Conservation (phyloP, 2,329 filamentous ascomycete species). For the Ophiocordyceps robertsii region DNA sequence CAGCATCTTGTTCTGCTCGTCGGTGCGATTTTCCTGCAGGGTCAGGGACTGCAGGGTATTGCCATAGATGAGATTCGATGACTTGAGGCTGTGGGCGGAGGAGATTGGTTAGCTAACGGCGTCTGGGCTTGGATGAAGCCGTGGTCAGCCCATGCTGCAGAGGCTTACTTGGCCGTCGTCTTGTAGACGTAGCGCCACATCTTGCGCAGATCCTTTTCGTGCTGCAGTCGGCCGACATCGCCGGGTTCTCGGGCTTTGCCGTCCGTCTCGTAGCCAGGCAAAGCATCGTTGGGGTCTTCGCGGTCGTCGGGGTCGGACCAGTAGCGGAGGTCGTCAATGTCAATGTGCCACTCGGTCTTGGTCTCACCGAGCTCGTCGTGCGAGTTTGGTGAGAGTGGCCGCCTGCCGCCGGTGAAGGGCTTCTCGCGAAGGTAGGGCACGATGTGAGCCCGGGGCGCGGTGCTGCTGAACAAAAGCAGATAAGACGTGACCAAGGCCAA, state of each 20-base stretch:
- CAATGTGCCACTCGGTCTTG: conserved; percentile 18
- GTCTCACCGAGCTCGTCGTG: conserved; percentile 6
- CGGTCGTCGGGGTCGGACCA: conserved; percentile 22
- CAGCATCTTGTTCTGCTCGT: conserved; percentile 16
- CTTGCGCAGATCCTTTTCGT: conserved; percentile 29
- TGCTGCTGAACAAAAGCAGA: conserved; percentile 26
- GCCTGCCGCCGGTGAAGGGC: conserved; percentile 1
- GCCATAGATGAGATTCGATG: conserved; percentile 41
- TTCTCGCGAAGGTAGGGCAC: conserved; percentile 16
- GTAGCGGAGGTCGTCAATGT: conserved; percentile 18
- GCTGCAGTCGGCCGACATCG: conserved; percentile 19
- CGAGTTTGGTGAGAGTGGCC: background rate
- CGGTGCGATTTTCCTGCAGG: conserved; percentile 22
- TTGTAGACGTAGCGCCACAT: conserved; percentile 26
- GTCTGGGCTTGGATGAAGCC: background rate
- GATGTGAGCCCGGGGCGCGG: conserved; percentile 18
- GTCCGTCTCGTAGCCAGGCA: conserved; percentile 22
- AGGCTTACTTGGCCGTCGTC: conserved; percentile 24
- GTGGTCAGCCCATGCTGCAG: too few relatives aligned
- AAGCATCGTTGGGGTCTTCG: conserved; percentile 20
- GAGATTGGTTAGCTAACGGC: background rate
- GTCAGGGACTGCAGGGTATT: conserved; percentile 37
- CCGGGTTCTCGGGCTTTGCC: conserved; percentile 18
- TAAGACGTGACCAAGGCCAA: conserved; percentile 28
- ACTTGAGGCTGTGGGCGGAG: conserved; percentile 21